Percentiles rank a stretch among this genome's conserved stretches.
Conservation (phyloP, 352 stramenopile genomes). For the Saprolegnia parasitica region DNA sequence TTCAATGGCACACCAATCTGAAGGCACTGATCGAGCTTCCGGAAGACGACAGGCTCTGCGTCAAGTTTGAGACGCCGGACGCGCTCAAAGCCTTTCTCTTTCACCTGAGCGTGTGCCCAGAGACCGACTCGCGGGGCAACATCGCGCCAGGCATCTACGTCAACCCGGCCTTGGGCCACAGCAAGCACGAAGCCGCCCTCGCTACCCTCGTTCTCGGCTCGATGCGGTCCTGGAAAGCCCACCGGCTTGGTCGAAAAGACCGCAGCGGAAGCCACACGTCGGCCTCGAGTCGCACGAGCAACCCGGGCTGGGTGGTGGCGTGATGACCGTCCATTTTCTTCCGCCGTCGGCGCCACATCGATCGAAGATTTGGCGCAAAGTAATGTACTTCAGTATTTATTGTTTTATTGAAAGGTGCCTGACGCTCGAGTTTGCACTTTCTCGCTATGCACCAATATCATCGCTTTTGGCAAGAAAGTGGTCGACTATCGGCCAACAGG, state of each 20-base stretch:
- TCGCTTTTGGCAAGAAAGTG: too few species aligned
- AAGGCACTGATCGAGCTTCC: background rate
- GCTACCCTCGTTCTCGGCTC: background rate
- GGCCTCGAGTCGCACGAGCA: background rate
- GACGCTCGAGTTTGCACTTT: too few species aligned
- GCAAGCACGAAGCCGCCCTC: background rate
- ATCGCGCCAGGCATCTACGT: background rate
- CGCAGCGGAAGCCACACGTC: background rate
- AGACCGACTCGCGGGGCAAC: background rate
- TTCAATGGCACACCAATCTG: slow-evolving; percentile 5
- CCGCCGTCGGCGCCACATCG: too few species aligned
- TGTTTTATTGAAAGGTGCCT: too few species aligned
- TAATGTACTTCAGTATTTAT: too few species aligned
- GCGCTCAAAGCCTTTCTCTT: background rate
- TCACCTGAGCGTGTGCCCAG: background rate
- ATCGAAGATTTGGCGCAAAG: too few species aligned
- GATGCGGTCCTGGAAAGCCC: background rate
- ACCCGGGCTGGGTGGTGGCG: background rate
- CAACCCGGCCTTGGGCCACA: background rate
- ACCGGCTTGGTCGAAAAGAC: background rate
- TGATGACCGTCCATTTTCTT: background rate
- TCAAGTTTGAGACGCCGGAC: background rate
- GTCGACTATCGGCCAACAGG: too few species aligned
- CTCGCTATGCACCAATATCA: too few species aligned
- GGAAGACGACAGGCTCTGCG: background rate